Evolutionary conservation across 345 rosid genomes (phyloP), one percentile per base, ranked within the genome.

Genomic region (Adansonia digitata): DNA sequence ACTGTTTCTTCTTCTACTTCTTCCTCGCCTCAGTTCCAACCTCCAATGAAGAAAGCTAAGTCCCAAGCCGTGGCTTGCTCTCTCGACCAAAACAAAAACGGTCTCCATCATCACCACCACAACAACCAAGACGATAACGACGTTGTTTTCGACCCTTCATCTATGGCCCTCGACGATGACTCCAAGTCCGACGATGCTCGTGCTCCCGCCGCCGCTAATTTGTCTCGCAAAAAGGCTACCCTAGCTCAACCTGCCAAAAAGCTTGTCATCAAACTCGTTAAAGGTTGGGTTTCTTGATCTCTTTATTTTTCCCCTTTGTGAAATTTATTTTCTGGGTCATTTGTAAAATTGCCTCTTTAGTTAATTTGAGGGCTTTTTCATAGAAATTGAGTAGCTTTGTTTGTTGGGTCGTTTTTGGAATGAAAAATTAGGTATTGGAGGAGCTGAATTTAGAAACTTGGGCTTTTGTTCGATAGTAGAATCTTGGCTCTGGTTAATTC

Each of bases 231-330:
- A 79, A 90, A 90, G 71, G 91, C 95, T 72, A 86, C 81, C 40
- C 91, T 76, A 3, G 91, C 92, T 61, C 91, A 88, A 81, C 95
- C 92, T 29, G 77, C 90, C 2, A 90, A 88, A 81, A 90, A 88
- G 74, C 75, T 95, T 65, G 97, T 93, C 37, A 95, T 95, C 79
- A 95, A 91, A 87, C 90, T 92, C 65, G 48, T 83, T 49, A 95
- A 88, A 92, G 98, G 98, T 93, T 46, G 74, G 4, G 10, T 48
- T 48, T 69, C 35, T 57, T n/a, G 40, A 37, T 51, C 70, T 29
- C 49, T 1, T 20, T 45, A 7, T 12, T 26, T n/a, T 10, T 45
- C 0, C 6, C 20, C 3, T 52, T 22, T 22, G 14, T 76, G 73
- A 43, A 51, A 20, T 71, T 56, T 29, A 68, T 76, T 67, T 75